Evolutionary conservation across 2,329 filamentous ascomycete genomes (phyloP).

Genomic region (Aaosphaeria arxii): DNA sequence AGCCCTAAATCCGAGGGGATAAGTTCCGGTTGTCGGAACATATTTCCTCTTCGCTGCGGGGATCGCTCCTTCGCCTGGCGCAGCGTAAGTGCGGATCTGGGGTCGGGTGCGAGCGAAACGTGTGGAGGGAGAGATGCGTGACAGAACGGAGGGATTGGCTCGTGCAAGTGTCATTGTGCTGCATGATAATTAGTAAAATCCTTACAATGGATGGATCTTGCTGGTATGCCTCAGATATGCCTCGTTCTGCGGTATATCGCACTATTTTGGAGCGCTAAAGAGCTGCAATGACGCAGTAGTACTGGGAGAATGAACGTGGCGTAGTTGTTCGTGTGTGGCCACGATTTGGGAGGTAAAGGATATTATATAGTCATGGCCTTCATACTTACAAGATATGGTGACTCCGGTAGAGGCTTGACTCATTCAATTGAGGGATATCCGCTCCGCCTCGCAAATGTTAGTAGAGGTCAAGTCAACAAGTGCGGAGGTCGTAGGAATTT

Average conservation of each 20-base stretch:
- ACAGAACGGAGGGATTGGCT: constrained; percentile 23
- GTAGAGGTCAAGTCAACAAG: too few species aligned
- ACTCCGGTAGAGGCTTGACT: background rate
- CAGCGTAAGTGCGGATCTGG: constrained; percentile 57
- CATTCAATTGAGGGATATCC: background rate
- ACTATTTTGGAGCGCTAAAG: background rate
- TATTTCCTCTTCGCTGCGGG: constrained; percentile 86
- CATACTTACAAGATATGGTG: background rate
- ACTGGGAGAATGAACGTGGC: background rate
- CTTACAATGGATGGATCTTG: background rate
- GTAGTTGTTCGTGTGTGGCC: background rate
- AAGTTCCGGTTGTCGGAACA: constrained; percentile 78
- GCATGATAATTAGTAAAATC: background rate
- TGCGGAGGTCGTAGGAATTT: too few species aligned
- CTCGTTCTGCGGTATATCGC: constrained; percentile 7
- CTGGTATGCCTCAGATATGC: background rate
- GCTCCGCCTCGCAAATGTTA: too few species aligned
- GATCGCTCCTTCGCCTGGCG: constrained; percentile 57
- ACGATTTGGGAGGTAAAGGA: background rate
- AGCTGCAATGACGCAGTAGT: background rate
- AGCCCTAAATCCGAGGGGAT: constrained; percentile 85
- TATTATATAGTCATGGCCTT: too few species aligned
- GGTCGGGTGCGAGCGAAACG: constrained; percentile 7
- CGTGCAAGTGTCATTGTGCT: constrained; percentile 23
- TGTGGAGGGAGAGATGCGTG: constrained; percentile 12